A percentile compares a stretch with the other conserved stretches of the same genome.
phyloP scores from a whole-genome alignment of 768 basidiomycete genomes.

The Cantharellus anzutake region DNA sequence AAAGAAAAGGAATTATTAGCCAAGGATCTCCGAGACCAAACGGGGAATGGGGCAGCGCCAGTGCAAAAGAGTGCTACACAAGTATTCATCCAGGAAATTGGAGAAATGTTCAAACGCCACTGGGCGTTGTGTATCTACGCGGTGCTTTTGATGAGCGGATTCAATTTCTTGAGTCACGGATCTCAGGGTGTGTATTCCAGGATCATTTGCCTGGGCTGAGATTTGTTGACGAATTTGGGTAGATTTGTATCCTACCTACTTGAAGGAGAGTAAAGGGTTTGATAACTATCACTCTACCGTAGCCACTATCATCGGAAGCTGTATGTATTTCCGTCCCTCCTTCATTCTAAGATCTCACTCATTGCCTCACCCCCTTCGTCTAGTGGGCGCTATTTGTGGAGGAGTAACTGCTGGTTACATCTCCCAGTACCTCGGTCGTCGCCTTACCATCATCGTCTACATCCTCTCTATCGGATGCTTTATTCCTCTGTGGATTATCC shows the following conservation, averaged over 20 bases:
- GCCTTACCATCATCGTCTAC: slow-evolving; percentile 60
- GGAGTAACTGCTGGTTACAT: slow-evolving; percentile 52
- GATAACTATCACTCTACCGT: slow-evolving; percentile 36
- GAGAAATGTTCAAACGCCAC: slow-evolving; percentile 59
- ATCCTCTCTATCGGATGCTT: slow-evolving; percentile 38
- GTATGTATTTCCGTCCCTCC: no score
- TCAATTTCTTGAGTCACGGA: slow-evolving; percentile 48
- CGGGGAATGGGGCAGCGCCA: slow-evolving; percentile 9
- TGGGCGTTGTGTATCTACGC: slow-evolving; percentile 76
- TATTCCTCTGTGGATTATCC: slow-evolving; percentile 76
- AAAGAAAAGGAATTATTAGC: slow-evolving; percentile 12
- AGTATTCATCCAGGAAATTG: slow-evolving; percentile 49
- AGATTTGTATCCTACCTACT: slow-evolving; percentile 69
- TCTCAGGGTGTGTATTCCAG: slow-evolving; percentile 19
- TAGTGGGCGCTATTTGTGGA: slow-evolving; percentile 37
- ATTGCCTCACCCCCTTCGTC: no score
- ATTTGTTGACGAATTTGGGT: slow-evolving; percentile 10
- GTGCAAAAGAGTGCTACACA: slow-evolving; percentile 13
- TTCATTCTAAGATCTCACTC: no score
- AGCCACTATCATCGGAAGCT: slow-evolving; percentile 69
- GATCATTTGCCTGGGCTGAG: slow-evolving; percentile 13
- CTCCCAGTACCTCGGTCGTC: slow-evolving; percentile 62
- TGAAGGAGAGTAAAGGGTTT: slow-evolving; percentile 44
- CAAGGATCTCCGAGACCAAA: no score
- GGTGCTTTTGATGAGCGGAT: slow-evolving; percentile 31